These are phyloP conservation scores for Magnolia changhungtana DNA, from an alignment of 164 flowering plant genomes.

Conservation along the genomic window DNA sequence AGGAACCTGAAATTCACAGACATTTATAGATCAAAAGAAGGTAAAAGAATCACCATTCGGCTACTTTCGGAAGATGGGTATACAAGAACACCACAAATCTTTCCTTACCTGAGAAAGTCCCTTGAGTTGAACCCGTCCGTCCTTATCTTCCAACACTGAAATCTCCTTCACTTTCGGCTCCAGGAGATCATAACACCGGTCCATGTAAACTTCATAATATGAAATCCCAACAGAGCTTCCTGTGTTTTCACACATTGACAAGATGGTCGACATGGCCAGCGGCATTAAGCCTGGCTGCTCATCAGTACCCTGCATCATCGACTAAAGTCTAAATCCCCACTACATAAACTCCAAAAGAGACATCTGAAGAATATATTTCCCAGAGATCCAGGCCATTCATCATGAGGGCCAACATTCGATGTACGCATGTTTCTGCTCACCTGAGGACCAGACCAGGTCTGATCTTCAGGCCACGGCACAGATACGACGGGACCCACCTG, in stretches of 20 bases:
- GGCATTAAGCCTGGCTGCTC: conserved; percentile 77
- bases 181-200: conserved; percentile 81
- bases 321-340: neutral
- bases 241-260: conserved; percentile 49
- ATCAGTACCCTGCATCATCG: conserved; percentile 61
- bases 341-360: neutral
- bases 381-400: neutral
- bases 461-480: no score
- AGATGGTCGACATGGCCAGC: conserved; percentile 59
- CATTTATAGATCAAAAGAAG: neutral
- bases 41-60: neutral
- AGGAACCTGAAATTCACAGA: conserved; percentile 25
- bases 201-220: conserved; percentile 87
- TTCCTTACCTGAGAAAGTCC: conserved; percentile 54
- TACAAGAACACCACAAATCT: neutral
- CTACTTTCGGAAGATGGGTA: neutral
- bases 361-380: neutral
- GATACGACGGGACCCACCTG: no score
- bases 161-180: conserved; percentile 65
- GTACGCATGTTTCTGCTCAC: no score
- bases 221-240: conserved; percentile 60
- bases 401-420: no score
- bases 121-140: conserved; percentile 72
- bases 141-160: conserved; percentile 66
- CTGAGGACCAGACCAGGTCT: no score